Percentiles rank a stretch among this genome's conserved stretches.
Evolutionary conservation across 306 rosid species (phyloP).

Genomic region (Pyrus communis): DNA sequence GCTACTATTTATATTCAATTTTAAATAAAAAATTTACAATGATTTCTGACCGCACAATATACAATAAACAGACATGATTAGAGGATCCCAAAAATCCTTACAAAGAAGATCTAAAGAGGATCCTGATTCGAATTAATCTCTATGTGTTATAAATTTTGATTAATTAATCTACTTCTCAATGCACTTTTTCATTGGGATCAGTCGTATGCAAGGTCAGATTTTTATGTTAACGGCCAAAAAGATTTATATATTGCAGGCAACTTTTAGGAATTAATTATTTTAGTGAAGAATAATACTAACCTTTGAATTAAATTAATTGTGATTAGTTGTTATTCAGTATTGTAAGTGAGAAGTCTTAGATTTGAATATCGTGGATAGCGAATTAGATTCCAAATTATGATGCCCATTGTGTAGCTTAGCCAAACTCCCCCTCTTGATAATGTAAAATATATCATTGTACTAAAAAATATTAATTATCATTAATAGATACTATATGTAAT

Average conservation of each 20-base stretch:
- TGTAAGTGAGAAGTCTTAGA: too few species aligned
- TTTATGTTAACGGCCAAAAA: not conserved
- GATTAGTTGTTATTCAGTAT: too few species aligned
- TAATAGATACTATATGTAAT: too few species aligned
- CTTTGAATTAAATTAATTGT: not conserved
- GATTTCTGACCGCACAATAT: rapidly evolving
- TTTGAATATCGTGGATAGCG: too few species aligned
- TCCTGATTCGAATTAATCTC: too few species aligned
- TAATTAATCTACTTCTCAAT: not conserved
- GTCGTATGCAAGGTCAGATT: not conserved
- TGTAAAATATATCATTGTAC: too few species aligned
- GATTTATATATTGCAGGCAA: not conserved
- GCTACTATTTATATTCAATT: too few species aligned
- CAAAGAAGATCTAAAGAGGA: rapidly evolving
- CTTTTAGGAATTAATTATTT: not conserved
- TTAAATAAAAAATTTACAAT: too few species aligned
- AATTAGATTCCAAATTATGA: too few species aligned
- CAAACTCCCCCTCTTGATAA: rapidly evolving
- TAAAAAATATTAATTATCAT: too few species aligned
- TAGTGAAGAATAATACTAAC: not conserved
- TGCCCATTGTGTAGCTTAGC: rapidly evolving
- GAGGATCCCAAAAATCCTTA: rapidly evolving
- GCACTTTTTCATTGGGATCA: not conserved
- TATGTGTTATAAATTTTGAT: not conserved
- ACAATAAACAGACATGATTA: rapidly evolving